Base-by-base conservation (phyloP, 768 basidiomycete genomes). In the Trametes cubensis region DNA sequence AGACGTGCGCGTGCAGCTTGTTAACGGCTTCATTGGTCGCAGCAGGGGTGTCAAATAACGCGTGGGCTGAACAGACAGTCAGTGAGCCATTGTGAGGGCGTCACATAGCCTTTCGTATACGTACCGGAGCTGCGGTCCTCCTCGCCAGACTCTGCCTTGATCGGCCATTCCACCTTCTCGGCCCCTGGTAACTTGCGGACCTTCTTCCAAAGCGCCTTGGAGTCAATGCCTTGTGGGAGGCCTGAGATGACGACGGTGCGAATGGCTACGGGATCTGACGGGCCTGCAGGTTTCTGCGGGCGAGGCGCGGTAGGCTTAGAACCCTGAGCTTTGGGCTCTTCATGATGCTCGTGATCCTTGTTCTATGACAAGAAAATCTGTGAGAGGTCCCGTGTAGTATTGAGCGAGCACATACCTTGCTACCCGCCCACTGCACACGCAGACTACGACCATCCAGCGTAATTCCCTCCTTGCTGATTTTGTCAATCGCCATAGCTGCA, bases 1-100 rank as follows among this genome's bases (percentile, higher is more conserved):
- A 96, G 28, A 95, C 89, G 71, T 95, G 94, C 1, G 92, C 93
- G 71, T 98, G 94, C 1, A 98, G 83, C 73, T 91, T 93, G 56
- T 74, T 77, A 41, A 91, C 85, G 2, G 93, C 90, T 11, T 86
- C 83, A 41, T 81, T 79, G 0, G 95, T 94, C 26, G 82, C 74
- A 6, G 79, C 78, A 1, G 93, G 86, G 0, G 83, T 86, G 2
- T 80, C 73, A 73, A 95, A 95, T 6, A 94, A 62, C 18, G 89
- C 85, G 64, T 91, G 81, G 6, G 93, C 94, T 88, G 17, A 20
- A 15, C 21, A 18, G 0, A 10, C 25, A 28, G 21, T 26, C 14
- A 28, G 28, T 28, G 17, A 8, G 7, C 4, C 13, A 21, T 14
- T 26, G 10, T 17, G 15, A 15, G 6, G 14, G 4, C 23, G 14